Evolutionary conservation across 257 asterid species (phyloP).

Genomic region (Eustoma russellianum): DNA sequence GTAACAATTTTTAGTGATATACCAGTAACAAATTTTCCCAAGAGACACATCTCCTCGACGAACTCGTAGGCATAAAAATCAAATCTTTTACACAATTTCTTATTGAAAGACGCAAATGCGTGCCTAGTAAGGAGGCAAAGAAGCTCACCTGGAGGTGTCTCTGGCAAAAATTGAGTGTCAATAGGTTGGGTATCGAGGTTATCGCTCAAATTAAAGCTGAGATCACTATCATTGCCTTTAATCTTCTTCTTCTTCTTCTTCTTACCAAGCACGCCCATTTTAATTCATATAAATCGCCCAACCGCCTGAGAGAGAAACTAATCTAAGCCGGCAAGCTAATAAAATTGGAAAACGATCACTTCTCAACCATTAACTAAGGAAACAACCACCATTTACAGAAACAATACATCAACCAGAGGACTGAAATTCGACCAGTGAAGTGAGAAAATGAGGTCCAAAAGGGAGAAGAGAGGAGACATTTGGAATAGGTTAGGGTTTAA

Average conservation of each 20-base stretch:
- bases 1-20: too few species aligned
- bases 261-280: constrained; percentile 26
- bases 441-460: too few species aligned
- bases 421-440: too few species aligned
- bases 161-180: constrained; percentile 30
- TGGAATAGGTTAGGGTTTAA: too few species aligned
- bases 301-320: too few species aligned
- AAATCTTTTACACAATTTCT: neutral
- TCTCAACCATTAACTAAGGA: too few species aligned
- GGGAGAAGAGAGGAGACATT: too few species aligned
- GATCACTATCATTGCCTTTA: constrained; percentile 15
- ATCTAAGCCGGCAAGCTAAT: too few species aligned
- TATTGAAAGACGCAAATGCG: neutral
- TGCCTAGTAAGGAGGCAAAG: neutral
- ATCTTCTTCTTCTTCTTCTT: constrained; percentile 9
- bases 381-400: too few species aligned
- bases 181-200: constrained; percentile 29
- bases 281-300: constrained; percentile 21
- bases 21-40: too few species aligned
- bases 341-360: too few species aligned
- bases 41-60: neutral
- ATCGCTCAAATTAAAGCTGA: constrained; percentile 12
- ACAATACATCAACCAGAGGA: too few species aligned
- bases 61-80: neutral
- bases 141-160: constrained; percentile 19